Evolutionary conservation across 495 filamentous ascomycete genomes (phyloP), one percentile per base, ranked within the genome.

Genomic region (Daldinia caldariorum): DNA sequence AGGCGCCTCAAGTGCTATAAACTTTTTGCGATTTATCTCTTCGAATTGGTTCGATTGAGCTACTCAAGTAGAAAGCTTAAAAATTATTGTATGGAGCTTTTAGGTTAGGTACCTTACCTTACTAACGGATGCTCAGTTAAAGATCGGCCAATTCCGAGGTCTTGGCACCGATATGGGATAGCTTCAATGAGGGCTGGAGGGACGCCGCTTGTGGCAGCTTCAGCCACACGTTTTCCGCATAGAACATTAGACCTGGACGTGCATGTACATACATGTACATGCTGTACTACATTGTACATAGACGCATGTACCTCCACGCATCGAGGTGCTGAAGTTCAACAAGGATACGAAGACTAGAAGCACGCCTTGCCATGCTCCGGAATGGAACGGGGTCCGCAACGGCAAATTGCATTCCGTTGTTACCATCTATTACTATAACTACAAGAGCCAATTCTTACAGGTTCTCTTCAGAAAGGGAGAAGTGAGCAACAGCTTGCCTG

Each of bases 181-280:
- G 26, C 18, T 4, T 41, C n/a, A n/a, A n/a, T n/a, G n/a, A n/a
- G n/a, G n/a, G n/a, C n/a, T n/a, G n/a, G 14, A 18, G 18, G 18
- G 9, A 61, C 57, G 70, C 61, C 70, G 58, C 61, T 47, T 18
- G 66, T 66, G 70, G 66, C 43, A 69, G 70, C 70, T 69, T 66
- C 61, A 73, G 70, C 70, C 70, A 73, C 61, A 66, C 18, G 9
- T 14, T 35, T 26, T 3, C 26, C 26, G 26, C 26, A 26, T n/a
- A n/a, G n/a, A n/a, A n/a, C n/a, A n/a, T n/a, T n/a, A n/a, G n/a
- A n/a, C n/a, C n/a, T n/a, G n/a, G n/a, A n/a, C n/a, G n/a, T n/a
- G n/a, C n/a, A n/a, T n/a, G n/a, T n/a, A n/a, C n/a, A n/a, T n/a
- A n/a, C n/a, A n/a, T n/a, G n/a, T n/a, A n/a, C n/a, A n/a, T n/a